Conservation (phyloP, 768 basidiomycete genomes). For the Steccherinum ochraceum region DNA sequence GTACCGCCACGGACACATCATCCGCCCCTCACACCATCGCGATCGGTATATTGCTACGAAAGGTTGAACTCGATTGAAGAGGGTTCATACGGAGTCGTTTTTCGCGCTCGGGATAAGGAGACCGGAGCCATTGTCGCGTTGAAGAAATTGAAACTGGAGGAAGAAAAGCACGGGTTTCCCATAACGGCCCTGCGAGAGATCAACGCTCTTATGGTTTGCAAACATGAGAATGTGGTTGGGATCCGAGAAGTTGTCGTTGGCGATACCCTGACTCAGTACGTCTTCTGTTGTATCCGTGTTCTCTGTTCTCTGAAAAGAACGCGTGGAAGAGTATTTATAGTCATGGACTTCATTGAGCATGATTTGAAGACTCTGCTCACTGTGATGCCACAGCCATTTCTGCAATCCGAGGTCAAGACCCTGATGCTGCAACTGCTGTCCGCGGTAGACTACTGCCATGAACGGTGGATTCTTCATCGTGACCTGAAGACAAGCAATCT, state of each 20-base stretch:
- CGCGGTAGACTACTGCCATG: conserved; percentile 89
- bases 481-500: conserved; percentile 97
- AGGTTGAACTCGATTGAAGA: conserved; percentile 97
- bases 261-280: conserved; percentile 97
- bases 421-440: conserved; percentile 89
- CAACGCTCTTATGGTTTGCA: conserved; percentile 91
- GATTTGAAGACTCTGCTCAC: conserved; percentile 95
- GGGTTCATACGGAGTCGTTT: conserved; percentile 96
- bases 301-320: conserved; percentile 1
- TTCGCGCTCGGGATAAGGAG: conserved; percentile 90
- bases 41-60: conserved; percentile 93
- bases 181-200: conserved; percentile 95
- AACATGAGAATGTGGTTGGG: conserved; percentile 95
- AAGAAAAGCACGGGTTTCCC: conserved; percentile 98
- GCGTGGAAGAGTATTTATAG: conserved; percentile 85
- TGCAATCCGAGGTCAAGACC: conserved; percentile 98
- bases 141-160: conserved; percentile 97
- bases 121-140: conserved; percentile 95
- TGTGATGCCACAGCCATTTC: conserved; percentile 92
- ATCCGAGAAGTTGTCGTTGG: conserved; percentile 97
- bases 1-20: conserved; percentile 74
- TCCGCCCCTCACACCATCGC: conserved; percentile 77
- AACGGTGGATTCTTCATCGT: conserved; percentile 96
- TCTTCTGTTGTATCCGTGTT: too few species aligned
- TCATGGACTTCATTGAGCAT: conserved; percentile 99